Conservation (phyloP, 2,329 filamentous ascomycete genomes). For the Shiraia sp. region DNA sequence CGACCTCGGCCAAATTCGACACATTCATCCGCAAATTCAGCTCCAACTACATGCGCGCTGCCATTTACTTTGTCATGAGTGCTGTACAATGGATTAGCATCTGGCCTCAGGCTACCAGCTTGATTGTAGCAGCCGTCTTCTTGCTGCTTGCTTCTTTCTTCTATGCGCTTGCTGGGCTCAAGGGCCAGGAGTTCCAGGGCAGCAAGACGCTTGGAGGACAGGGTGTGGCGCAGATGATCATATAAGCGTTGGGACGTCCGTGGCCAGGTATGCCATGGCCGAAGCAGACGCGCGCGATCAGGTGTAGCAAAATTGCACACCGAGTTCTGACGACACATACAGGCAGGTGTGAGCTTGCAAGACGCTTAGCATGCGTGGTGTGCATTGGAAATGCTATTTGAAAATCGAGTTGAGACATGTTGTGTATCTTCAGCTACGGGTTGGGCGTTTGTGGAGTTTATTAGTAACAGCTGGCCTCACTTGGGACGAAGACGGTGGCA, state of each 20-base stretch:
- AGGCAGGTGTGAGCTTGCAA: not conserved
- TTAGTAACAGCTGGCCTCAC: too few relatives aligned
- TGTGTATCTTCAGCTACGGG: conserved; percentile 35
- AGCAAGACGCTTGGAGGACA: conserved; percentile 96
- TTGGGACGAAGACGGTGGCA: too few relatives aligned
- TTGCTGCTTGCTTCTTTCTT: conserved; percentile 76
- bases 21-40: conserved; percentile 86
- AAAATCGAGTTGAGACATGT: conserved; percentile 10
- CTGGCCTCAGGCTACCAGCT: conserved; percentile 63
- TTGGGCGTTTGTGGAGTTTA: conserved; percentile 31
- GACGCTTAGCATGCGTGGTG: not conserved
- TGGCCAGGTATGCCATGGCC: too few relatives aligned
- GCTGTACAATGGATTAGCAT: conserved; percentile 83
- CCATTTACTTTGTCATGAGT: conserved; percentile 80
- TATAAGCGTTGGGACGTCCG: conserved; percentile 51
- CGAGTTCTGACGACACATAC: too few relatives aligned
- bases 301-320: too few relatives aligned
- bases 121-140: conserved; percentile 86
- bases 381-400: conserved; percentile 2
- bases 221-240: conserved; percentile 97
- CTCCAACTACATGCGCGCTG: conserved; percentile 95
- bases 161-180: conserved; percentile 78
- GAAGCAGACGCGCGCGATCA: too few relatives aligned
- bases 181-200: conserved; percentile 82
- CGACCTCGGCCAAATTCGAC: conserved; percentile 89